Base-by-base conservation (phyloP, 441 rosid species). In the Monsonia emarginata region DNA sequence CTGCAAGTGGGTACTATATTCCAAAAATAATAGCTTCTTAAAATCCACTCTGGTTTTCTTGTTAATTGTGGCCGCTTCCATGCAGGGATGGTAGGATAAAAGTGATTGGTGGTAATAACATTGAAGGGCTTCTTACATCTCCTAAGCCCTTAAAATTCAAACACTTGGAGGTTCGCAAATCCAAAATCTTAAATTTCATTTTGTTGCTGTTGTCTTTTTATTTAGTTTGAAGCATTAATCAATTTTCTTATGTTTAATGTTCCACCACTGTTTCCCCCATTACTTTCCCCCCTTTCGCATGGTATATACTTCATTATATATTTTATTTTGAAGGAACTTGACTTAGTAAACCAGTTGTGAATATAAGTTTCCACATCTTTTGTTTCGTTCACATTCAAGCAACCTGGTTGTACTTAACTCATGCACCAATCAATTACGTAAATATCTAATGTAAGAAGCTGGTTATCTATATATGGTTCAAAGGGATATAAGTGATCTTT, bases 51-150 rank as follows among this genome's bases (percentile, higher is more conserved):
- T 28, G 13, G 3, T 34, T 32, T 21, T 46, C 67, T 56, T 56
- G 30, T 65, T 72, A 68, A 19, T 65, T 22, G 62, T 57, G 38
- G 0, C 59, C 10, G 22, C 22, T 46, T 3, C 54, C 11, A 59
- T 59, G 64, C 69, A 87, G 90, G 71, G 90, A 87, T 75, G 93
- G 88, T 56, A 80, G 86, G 79, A 87, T 87, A 66, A 87, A 85
- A 78, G 86, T 87, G 68, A 76, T 85, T 67, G 93, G 88, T 48
- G 85, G 83, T 22, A 80, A 83, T 65, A 77, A 78, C 65, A 76
- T 87, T 0, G 90, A 87, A 82, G 90, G 80, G 21, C 79, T 87
- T 74, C 77, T 87, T 74, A 76, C 79, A 69, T 84, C 87, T 66
- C 83, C 86, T 19, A 83, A 78, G 76, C 82, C 78, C 64, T 62